A percentile compares a stretch with the other conserved stretches of the same genome.
Evolutionary conservation across 495 filamentous ascomycete genomes (phyloP).

Genomic region (Penicillium parvum): DNA sequence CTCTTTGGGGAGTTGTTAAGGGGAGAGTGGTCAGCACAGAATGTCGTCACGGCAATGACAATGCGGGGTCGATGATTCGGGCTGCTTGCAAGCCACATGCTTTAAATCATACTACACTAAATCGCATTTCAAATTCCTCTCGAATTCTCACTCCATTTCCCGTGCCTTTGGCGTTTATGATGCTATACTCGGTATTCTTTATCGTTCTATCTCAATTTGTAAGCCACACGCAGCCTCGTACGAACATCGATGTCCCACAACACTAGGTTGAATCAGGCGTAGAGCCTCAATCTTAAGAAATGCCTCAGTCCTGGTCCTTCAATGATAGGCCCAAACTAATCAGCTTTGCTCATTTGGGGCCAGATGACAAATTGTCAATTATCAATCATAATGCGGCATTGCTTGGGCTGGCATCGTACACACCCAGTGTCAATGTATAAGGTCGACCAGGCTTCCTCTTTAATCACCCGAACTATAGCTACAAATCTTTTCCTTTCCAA

Average conservation of each 20-base stretch:
- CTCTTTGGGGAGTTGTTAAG: not conserved
- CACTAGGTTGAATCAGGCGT: not conserved
- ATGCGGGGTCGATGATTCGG: too few relatives aligned
- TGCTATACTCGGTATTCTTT: not conserved
- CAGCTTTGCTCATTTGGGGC: too few relatives aligned
- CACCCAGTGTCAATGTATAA: too few relatives aligned
- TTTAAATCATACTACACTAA: too few relatives aligned
- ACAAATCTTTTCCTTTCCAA: not conserved
- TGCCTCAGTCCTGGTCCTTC: not conserved
- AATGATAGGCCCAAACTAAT: not conserved
- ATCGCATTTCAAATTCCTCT: too few relatives aligned
- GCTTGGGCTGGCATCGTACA: too few relatives aligned
- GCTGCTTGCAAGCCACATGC: too few relatives aligned
- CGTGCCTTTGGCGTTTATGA: too few relatives aligned
- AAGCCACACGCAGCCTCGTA: not conserved
- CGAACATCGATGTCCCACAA: not conserved
- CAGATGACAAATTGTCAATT: slow-evolving; percentile 10
- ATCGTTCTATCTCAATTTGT: not conserved
- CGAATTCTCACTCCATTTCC: too few relatives aligned
- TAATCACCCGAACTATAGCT: too few relatives aligned
- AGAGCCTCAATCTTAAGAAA: not conserved
- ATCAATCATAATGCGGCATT: slow-evolving; percentile 4
- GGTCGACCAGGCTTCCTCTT: too few relatives aligned
- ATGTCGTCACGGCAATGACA: too few relatives aligned
- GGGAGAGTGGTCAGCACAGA: not conserved